Evolutionary conservation across 208 protist genomes (phyloP).

Genomic region (Leishmania turanica): DNA sequence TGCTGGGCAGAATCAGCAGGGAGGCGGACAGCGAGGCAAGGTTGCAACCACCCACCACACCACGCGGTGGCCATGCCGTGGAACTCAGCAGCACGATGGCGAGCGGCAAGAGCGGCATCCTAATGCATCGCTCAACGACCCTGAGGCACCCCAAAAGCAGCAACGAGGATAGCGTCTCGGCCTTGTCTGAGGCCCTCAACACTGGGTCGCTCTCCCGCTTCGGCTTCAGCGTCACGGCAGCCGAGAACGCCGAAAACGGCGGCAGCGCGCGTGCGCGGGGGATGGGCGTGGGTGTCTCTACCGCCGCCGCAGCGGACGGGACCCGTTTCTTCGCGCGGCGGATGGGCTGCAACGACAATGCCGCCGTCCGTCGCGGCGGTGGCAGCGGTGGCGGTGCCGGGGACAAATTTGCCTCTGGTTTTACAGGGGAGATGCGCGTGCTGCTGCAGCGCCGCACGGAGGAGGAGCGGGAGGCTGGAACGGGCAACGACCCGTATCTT

Average conservation of each 20-base stretch:
- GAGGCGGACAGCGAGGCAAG: conserved; percentile 2
- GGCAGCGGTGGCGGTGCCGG: conserved; percentile 1
- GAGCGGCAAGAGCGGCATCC: conserved; percentile 9
- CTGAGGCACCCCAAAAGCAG: background rate
- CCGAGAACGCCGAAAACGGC: conserved; percentile 4
- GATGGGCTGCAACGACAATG: background rate
- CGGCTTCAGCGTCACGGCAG: background rate
- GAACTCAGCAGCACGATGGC: background rate
- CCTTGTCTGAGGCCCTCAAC: conserved; percentile 10
- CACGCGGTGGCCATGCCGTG: background rate
- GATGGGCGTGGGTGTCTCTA: background rate
- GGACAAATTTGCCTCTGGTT: background rate
- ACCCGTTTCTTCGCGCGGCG: conserved; percentile 15
- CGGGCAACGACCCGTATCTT: conserved; percentile 27
- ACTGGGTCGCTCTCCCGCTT: background rate
- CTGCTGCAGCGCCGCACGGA: conserved; percentile 28
- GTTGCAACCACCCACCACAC: background rate
- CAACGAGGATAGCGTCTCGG: conserved; percentile 2
- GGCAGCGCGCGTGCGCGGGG: background rate
- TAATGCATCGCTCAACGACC: background rate
- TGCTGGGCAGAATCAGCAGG: background rate
- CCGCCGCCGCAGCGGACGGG: background rate
- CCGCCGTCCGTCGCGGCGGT: background rate
- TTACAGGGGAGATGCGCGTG: conserved; percentile 21
- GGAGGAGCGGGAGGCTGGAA: conserved; percentile 20